Percentiles rank a stretch among this genome's conserved stretches.
Evolutionary conservation across 169 alveolate genomes (phyloP).

Genomic region (Plasmodium gonderi): DNA sequence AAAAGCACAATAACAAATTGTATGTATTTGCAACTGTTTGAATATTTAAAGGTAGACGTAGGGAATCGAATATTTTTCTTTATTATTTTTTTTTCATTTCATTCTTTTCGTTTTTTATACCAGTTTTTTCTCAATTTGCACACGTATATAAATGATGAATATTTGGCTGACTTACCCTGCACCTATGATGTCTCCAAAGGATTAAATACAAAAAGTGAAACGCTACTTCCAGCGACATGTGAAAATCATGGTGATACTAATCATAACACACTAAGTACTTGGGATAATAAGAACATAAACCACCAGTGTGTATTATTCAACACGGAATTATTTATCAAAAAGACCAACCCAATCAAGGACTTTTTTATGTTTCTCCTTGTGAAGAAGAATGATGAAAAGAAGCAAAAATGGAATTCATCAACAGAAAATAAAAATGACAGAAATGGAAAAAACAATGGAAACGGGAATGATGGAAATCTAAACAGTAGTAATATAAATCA

Average conservation of each 20-base stretch:
- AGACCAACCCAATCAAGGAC: conserved; percentile 11
- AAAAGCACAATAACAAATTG: conserved; percentile 65
- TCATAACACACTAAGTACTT: not conserved
- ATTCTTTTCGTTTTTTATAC: conserved; percentile 51
- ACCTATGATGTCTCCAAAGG: not conserved
- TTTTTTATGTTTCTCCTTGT: not conserved
- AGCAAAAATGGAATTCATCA: not conserved
- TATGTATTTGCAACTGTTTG: conserved; percentile 63
- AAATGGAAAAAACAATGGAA: conserved; percentile 1
- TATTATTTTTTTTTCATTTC: conserved; percentile 48
- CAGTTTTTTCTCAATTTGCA: conserved; percentile 52
- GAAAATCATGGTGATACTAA: too few species aligned
- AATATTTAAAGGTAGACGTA: conserved; percentile 53
- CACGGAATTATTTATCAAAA: conserved; percentile 27
- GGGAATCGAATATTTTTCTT: conserved; percentile 70
- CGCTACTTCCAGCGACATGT: too few species aligned
- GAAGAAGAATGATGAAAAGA: not conserved
- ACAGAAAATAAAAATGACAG: not conserved
- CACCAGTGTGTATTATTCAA: conserved; percentile 10
- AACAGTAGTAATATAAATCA: not conserved
- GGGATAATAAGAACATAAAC: conserved; percentile 12
- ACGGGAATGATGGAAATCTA: not conserved
- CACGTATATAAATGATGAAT: conserved; percentile 54
- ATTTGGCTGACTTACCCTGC: not conserved
- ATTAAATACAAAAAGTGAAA: too few species aligned